Evolutionary conservation across 2,329 filamentous ascomycete genomes (phyloP).

Genomic region (Trichophyton rubrum): DNA sequence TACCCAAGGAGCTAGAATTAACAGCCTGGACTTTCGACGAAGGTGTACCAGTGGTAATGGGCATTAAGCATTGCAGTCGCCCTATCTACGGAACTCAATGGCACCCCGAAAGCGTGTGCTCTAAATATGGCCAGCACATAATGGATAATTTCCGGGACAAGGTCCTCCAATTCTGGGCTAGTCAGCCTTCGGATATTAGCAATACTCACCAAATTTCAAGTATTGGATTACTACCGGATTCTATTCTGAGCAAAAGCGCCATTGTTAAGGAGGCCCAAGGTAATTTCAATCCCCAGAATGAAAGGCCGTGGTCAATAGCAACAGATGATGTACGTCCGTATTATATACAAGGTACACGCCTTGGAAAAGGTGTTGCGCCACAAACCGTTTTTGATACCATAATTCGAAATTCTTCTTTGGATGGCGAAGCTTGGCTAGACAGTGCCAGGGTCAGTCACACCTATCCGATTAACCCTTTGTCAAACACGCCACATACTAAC

Average conservation of each 20-base stretch:
- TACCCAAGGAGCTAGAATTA: constrained; percentile 9
- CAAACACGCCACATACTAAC: neutral
- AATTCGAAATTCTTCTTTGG: constrained; percentile 9
- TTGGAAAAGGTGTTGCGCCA: constrained; percentile 9
- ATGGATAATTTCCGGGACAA: constrained; percentile 11
- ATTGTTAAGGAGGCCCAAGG: constrained; percentile 6
- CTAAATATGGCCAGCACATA: constrained; percentile 11
- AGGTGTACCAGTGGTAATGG: constrained; percentile 11
- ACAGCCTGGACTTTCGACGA: constrained; percentile 13
- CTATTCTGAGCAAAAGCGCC: constrained; percentile 7
- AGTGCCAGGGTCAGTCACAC: constrained; percentile 9
- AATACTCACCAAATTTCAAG: neutral
- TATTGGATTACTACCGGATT: constrained; percentile 7
- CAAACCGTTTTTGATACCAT: constrained; percentile 7
- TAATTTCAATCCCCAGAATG: neutral
- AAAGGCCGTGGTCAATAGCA: neutral
- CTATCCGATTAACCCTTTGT: neutral
- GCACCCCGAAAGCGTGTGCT: constrained; percentile 14
- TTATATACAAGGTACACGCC: constrained; percentile 7
- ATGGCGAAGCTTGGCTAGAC: constrained; percentile 12
- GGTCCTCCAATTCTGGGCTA: constrained; percentile 7
- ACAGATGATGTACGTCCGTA: neutral
- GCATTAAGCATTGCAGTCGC: constrained; percentile 9
- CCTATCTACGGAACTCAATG: constrained; percentile 12
- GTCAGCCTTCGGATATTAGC: neutral